Conservation (phyloP, 306 rosid species). For the Dryas octopetala region DNA sequence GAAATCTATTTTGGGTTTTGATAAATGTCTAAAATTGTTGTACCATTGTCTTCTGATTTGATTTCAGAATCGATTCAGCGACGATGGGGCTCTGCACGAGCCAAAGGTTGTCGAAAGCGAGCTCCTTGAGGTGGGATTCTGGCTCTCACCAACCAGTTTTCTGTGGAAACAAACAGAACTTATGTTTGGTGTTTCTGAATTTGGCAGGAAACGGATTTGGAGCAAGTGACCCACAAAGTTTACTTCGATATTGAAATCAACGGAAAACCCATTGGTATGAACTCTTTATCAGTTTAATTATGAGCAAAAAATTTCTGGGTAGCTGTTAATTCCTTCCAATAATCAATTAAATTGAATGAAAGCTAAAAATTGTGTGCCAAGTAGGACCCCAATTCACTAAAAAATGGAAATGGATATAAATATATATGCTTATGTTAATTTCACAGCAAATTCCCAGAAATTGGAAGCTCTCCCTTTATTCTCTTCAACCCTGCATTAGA, state of each 20-base stretch:
- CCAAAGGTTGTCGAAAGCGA: constrained; percentile 16
- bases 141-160: background rate
- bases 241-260: constrained; percentile 47
- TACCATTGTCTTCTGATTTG: background rate
- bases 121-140: constrained; percentile 19
- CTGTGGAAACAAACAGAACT: constrained; percentile 2
- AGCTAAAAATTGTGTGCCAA: background rate
- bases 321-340: background rate
- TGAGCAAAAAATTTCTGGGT: background rate
- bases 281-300: background rate
- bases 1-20: background rate
- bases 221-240: constrained; percentile 49
- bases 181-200: background rate
- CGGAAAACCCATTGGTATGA: constrained; percentile 51
- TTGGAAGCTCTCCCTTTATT: no score
- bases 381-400: background rate
- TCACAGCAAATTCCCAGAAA: no score
- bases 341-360: background rate
- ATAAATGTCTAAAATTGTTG: background rate
- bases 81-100: constrained; percentile 13
- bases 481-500: no score
- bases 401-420: no score
- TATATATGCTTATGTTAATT: no score
- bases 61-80: constrained; percentile 34
- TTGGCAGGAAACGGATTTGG: constrained; percentile 35